phyloP scores from a whole-genome alignment of 2,329 filamentous ascomycete genomes.

The Ophiostoma angusticollis region DNA sequence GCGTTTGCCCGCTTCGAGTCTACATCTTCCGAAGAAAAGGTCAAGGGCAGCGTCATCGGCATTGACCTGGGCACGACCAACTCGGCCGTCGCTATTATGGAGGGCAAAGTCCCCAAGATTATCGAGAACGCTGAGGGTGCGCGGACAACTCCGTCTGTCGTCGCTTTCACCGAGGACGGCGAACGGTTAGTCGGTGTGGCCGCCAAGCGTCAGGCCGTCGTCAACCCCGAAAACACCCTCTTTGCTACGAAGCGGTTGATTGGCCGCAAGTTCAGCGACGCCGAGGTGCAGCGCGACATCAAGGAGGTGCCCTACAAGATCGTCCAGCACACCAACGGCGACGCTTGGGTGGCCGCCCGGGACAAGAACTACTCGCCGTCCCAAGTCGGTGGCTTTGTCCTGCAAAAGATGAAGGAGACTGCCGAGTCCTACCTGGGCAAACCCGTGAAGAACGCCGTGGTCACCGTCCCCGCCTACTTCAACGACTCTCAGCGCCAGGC shows the following conservation, averaged over 20 bases:
- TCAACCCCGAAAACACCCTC: slow-evolving; percentile 96
- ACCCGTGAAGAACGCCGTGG: slow-evolving; percentile 90
- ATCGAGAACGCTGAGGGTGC: slow-evolving; percentile 96
- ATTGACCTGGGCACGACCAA: slow-evolving; percentile 97
- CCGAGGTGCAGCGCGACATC: slow-evolving; percentile 90
- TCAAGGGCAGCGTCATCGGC: slow-evolving; percentile 92
- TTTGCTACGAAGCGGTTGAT: slow-evolving; percentile 99
- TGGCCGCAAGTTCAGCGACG: slow-evolving; percentile 89
- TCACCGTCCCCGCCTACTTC: slow-evolving; percentile 97
- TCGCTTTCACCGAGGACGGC: slow-evolving; percentile 89
- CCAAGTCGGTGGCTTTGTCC: slow-evolving; percentile 93
- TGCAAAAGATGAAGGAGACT: slow-evolving; percentile 99
- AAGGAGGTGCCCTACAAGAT: slow-evolving; percentile 99
- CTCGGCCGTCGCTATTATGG: slow-evolving; percentile 94
- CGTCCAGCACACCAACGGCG: slow-evolving; percentile 89
- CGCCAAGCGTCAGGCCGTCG: slow-evolving; percentile 94
- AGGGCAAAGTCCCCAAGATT: slow-evolving; percentile 88
- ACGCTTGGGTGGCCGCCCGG: slow-evolving; percentile 89
- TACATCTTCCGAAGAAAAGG: slow-evolving; percentile 57
- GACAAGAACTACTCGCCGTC: slow-evolving; percentile 94
- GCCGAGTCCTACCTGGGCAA: slow-evolving; percentile 89
- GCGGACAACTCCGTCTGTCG: slow-evolving; percentile 84
- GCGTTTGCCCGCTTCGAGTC: slow-evolving; percentile 69
- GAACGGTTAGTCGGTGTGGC: slow-evolving; percentile 95
- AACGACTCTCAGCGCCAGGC: slow-evolving; percentile 97